Evolutionary conservation across 129 eudicot species (phyloP), one percentile per base, ranked within the genome.

Genomic region (Tagetes erecta): DNA sequence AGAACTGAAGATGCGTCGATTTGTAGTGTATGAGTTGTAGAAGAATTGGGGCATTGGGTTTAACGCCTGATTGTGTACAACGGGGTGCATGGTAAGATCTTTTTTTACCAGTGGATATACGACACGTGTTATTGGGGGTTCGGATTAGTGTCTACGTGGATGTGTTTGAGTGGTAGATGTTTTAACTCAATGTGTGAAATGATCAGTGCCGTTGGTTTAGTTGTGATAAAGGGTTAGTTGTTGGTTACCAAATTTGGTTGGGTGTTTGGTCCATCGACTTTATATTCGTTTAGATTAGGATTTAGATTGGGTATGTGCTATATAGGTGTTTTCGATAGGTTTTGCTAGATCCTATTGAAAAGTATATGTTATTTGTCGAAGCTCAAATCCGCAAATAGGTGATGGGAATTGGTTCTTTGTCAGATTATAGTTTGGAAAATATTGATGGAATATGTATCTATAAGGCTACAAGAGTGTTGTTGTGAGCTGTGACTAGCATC

Each of bases 21-120:
- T 58, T 58, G 9, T 44, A 7, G 49, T 3, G 63, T 8, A 46
- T 58, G 60, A 1, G 62, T 77, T 78, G 68, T 66, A 52, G 73
- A 66, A 13, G 51, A 52, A 37, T 71, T 55, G 76, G 83, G 76
- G 64, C 77, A 70, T 78, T 42, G 82, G 30, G 63, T 70, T 6
- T 71, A 50, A 27, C 77, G 77, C 57, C 49, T 30, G 77, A 38
- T 71, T 39, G 55, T n/a, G 73, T 72, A 44, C 78, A 44, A 38
- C 73, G 60, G 39, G 8, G 78, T 79, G 73, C 50, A 72, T 56
- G 62, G 50, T 72, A 79, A 72, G 44, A 64, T 12, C 46, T 31
- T 40, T 5, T 31, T 1, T 58, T 12, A 1, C 58, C 40, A 71
- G 10, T 71, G 6, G 1, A 34, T 64, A 9, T 33, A 1, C 6